Evolutionary conservation across 768 basidiomycete genomes (phyloP).

Genomic region (Ephemerocybe angulata): DNA sequence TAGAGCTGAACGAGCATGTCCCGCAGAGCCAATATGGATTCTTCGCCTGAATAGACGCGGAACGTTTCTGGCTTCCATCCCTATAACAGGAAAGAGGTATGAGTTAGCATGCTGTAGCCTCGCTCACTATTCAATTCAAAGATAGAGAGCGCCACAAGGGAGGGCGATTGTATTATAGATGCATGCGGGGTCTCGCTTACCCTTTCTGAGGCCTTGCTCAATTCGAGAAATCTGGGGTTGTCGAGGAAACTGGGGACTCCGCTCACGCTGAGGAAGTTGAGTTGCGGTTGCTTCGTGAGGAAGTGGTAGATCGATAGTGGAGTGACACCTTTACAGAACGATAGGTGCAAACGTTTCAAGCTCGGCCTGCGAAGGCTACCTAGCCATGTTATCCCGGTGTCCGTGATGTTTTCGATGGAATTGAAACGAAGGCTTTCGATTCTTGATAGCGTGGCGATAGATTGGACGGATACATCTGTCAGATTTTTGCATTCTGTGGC

Average conservation of each 20-base stretch:
- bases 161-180: background rate
- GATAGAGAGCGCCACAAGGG: background rate
- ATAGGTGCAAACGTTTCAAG: background rate
- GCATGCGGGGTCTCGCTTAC: background rate
- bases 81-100: background rate
- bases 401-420: background rate
- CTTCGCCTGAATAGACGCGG: background rate
- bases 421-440: background rate
- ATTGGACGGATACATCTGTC: background rate
- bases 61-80: background rate
- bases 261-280: background rate
- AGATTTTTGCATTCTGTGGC: background rate
- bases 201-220: background rate
- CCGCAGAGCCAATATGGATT: background rate
- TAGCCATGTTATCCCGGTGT: background rate
- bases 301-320: background rate
- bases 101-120: background rate
- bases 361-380: background rate
- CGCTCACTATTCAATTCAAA: too few relatives aligned
- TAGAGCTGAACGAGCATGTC: background rate
- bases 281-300: background rate
- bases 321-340: background rate
- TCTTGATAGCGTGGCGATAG: background rate
- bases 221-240: background rate
- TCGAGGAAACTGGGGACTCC: background rate